Evolutionary conservation across 345 rosid genomes (phyloP).

Genomic region (Gossypium ekmanianum): DNA sequence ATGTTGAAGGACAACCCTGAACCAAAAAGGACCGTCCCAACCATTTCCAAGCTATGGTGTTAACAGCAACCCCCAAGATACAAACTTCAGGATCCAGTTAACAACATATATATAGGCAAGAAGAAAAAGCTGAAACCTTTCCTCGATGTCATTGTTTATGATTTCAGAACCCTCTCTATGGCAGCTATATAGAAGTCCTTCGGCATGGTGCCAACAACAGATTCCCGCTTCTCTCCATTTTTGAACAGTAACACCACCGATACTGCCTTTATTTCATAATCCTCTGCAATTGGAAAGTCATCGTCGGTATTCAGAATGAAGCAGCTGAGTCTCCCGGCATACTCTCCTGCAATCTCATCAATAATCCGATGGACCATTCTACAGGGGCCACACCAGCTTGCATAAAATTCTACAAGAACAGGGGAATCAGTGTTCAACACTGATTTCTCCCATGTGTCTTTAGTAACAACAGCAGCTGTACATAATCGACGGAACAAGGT

Average conservation of each 20-base stretch:
- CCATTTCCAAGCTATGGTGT: neutral
- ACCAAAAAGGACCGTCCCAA: neutral
- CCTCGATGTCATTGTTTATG: slow-evolving; percentile 25
- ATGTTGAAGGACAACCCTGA: neutral
- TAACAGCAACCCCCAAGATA: neutral
- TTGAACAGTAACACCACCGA: slow-evolving; percentile 88
- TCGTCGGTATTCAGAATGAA: slow-evolving; percentile 67
- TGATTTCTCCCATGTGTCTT: slow-evolving; percentile 59
- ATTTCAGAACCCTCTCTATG: slow-evolving; percentile 72
- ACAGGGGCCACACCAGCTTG: slow-evolving; percentile 85
- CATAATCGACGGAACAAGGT: slow-evolving; percentile 15
- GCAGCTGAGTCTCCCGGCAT: slow-evolving; percentile 66
- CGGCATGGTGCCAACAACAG: slow-evolving; percentile 90
- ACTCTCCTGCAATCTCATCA: slow-evolving; percentile 77
- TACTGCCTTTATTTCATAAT: slow-evolving; percentile 79
- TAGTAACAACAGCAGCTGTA: slow-evolving; percentile 60
- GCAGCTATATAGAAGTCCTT: slow-evolving; percentile 87
- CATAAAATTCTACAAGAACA: slow-evolving; percentile 83
- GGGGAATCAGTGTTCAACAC: slow-evolving; percentile 63
- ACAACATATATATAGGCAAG: neutral
- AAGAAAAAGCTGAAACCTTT: slow-evolving; percentile 1
- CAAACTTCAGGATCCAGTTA: neutral
- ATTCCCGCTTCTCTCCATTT: slow-evolving; percentile 71
- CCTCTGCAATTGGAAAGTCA: slow-evolving; percentile 64
- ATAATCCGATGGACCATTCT: slow-evolving; percentile 60